Evolutionary conservation across 2,329 filamentous ascomycete genomes (phyloP).

Genomic region (Neospermospora avenae): DNA sequence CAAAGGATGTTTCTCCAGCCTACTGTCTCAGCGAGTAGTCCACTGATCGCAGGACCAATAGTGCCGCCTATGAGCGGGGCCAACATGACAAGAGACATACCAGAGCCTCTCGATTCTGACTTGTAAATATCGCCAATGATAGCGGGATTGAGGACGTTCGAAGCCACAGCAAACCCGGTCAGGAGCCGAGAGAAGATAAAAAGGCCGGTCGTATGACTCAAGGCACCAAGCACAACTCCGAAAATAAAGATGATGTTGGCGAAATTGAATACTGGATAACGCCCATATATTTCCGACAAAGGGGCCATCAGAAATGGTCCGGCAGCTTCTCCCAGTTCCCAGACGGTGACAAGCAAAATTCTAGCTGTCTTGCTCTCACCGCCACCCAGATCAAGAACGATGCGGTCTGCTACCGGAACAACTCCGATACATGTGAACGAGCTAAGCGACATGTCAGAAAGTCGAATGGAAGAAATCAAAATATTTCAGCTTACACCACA

Average conservation of each 20-base stretch:
- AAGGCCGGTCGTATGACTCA: constrained; percentile 38
- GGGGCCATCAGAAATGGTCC: constrained; percentile 45
- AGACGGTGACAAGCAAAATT: constrained; percentile 48
- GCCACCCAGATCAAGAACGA: constrained; percentile 47
- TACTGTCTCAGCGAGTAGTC: constrained; percentile 41
- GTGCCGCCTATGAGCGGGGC: constrained; percentile 33
- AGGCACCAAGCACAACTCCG: constrained; percentile 48
- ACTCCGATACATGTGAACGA: constrained; percentile 57
- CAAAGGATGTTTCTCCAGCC: constrained; percentile 54
- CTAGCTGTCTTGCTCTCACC: constrained; percentile 44
- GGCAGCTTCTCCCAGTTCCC: constrained; percentile 46
- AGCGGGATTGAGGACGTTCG: constrained; percentile 41
- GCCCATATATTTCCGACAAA: constrained; percentile 43
- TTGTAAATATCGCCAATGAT: constrained; percentile 46
- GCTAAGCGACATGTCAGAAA: constrained; percentile 34
- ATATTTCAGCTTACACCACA: constrained; percentile 45
- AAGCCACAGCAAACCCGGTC: constrained; percentile 28
- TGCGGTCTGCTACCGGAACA: constrained; percentile 50
- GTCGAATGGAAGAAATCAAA: not conserved
- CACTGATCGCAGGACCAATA: constrained; percentile 34
- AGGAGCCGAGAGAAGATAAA: constrained; percentile 42
- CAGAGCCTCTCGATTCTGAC: constrained; percentile 44
- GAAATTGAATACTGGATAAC: constrained; percentile 40
- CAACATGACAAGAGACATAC: constrained; percentile 36
- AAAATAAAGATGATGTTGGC: constrained; percentile 48